Evolutionary conservation across 352 stramenopile genomes (phyloP).

Genomic region (Thraustochytrium striatum): DNA sequence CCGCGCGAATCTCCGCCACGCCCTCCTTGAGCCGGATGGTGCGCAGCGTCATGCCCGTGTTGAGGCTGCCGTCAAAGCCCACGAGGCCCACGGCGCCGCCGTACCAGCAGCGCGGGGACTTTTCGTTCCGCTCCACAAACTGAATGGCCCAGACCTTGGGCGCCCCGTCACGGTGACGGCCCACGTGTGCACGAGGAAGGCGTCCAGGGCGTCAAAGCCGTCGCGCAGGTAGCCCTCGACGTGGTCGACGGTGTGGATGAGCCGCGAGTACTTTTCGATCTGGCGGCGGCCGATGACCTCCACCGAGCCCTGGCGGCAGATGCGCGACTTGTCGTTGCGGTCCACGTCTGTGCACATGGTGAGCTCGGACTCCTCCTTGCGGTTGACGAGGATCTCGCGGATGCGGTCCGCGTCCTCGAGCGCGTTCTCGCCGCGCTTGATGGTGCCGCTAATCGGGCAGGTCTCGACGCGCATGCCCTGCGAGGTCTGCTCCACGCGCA

Average conservation of each 20-base stretch:
- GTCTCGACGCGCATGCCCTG: slow-evolving; percentile 72
- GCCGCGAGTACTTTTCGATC: slow-evolving; percentile 80
- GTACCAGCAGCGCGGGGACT: slow-evolving; percentile 69
- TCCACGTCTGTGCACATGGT: slow-evolving; percentile 85
- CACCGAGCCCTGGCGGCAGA: slow-evolving; percentile 75
- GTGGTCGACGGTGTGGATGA: slow-evolving; percentile 84
- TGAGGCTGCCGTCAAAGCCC: slow-evolving; percentile 75
- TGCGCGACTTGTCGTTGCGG: slow-evolving; percentile 63
- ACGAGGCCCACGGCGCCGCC: slow-evolving; percentile 75
- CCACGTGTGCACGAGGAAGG: slow-evolving; percentile 81
- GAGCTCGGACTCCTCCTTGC: slow-evolving; percentile 78
- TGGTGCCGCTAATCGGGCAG: slow-evolving; percentile 77
- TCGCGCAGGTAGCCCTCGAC: slow-evolving; percentile 75
- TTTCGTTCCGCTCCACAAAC: slow-evolving; percentile 75
- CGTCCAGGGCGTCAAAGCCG: slow-evolving; percentile 78
- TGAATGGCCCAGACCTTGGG: slow-evolving; percentile 84
- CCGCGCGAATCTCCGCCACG: slow-evolving; percentile 60
- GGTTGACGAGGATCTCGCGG: slow-evolving; percentile 72
- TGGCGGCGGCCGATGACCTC: slow-evolving; percentile 75
- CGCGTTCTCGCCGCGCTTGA: slow-evolving; percentile 68
- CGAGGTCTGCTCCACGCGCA: slow-evolving; percentile 67
- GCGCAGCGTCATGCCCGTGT: slow-evolving; percentile 74
- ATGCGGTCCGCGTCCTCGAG: slow-evolving; percentile 73
- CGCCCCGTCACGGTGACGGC: slow-evolving; percentile 77
- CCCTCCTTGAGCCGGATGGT: slow-evolving; percentile 72